Percentiles rank a stretch among this genome's conserved stretches.
phyloP scores from a whole-genome alignment of 2,329 filamentous ascomycete genomes.

The Scedosporium apiospermum region DNA sequence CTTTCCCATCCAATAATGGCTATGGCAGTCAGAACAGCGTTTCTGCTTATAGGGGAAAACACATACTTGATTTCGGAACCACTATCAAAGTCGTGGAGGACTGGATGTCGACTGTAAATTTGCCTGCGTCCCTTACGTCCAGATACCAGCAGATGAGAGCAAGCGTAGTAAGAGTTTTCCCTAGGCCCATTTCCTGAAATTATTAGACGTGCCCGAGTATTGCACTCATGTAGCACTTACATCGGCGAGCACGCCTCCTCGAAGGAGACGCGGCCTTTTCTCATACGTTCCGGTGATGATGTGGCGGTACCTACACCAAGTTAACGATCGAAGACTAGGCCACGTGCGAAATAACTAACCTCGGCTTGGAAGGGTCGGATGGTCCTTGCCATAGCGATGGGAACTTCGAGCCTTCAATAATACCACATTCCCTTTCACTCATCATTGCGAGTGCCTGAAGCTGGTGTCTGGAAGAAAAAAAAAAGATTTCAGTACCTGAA shows the following conservation, averaged over 20 bases:
- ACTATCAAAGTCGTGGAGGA: neutral
- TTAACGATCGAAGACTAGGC: neutral
- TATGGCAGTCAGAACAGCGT: slow-evolving; percentile 19
- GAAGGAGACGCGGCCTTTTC: slow-evolving; percentile 8
- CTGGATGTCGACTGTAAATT: neutral
- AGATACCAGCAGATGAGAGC: slow-evolving; percentile 18
- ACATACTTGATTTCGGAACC: neutral
- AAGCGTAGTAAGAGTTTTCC: slow-evolving; percentile 20
- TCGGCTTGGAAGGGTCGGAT: neutral
- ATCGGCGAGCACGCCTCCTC: slow-evolving; percentile 23
- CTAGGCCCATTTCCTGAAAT: slow-evolving; percentile 24
- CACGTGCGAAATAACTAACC: neutral
- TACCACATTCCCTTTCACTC: slow-evolving; percentile 9
- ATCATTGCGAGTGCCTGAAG: neutral
- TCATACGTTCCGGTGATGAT: neutral
- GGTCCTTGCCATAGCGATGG: neutral
- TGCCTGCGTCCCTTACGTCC: slow-evolving; percentile 11
- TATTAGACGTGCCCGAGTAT: neutral
- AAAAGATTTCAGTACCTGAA: neutral
- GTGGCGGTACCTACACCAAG: neutral
- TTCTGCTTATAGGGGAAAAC: neutral
- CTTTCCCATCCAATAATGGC: slow-evolving; percentile 19
- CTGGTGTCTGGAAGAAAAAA: neutral
- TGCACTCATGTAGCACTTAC: slow-evolving; percentile 10
- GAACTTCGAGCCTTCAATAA: slow-evolving; percentile 11